Percentiles rank a stretch among this genome's conserved stretches.
Conservation (phyloP, 148 eudicot genomes). For the Persicaria maculosa region DNA sequence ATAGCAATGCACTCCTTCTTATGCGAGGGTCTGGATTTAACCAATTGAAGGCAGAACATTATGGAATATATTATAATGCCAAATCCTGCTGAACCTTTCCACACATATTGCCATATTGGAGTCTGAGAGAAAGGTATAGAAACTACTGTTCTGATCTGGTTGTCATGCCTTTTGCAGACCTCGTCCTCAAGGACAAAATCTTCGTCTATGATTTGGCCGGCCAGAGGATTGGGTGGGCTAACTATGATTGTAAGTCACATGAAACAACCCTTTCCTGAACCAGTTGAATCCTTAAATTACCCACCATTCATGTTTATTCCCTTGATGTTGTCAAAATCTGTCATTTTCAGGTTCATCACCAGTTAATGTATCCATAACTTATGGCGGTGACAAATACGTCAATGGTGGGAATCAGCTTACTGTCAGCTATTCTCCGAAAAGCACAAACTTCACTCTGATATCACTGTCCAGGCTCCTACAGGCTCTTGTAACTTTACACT, state of each 20-base stretch:
- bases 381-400: background rate
- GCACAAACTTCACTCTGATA: background rate
- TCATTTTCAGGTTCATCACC: background rate
- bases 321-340: background rate
- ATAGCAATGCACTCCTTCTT: too few species aligned
- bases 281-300: background rate
- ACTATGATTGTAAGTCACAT: slow-evolving; percentile 1
- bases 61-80: background rate
- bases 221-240: slow-evolving; percentile 6
- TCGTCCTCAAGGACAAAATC: slow-evolving; percentile 10
- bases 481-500: slow-evolving; percentile 1
- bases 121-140: background rate
- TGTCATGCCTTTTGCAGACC: background rate
- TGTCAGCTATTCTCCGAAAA: background rate
- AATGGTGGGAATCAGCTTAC: background rate
- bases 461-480: background rate
- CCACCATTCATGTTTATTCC: background rate
- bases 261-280: background rate
- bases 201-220: slow-evolving; percentile 4
- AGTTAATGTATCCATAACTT: slow-evolving; percentile 6
- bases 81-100: background rate
- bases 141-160: background rate
- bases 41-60: background rate
- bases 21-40: too few species aligned
- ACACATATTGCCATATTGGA: background rate